These are phyloP conservation scores for Mycena epipterygia DNA, from an alignment of 768 basidiomycete genomes.

Conservation along the genomic window DNA sequence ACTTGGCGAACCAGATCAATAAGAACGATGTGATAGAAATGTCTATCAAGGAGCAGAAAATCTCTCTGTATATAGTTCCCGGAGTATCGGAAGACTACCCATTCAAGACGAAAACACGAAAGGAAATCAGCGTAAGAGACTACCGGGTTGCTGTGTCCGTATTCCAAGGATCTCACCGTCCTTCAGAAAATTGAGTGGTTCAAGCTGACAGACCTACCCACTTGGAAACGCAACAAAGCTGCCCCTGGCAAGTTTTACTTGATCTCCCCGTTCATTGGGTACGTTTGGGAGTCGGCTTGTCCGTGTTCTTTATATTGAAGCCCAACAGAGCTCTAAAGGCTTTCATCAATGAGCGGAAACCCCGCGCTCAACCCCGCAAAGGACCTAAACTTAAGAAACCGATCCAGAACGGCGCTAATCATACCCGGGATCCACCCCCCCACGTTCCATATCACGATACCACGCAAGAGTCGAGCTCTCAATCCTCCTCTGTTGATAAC, in stretches of 20 bases:
- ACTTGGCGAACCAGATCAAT: conserved; percentile 77
- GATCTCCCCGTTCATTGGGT: conserved; percentile 95
- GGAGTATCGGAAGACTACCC: conserved; percentile 89
- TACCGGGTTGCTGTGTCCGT: conserved; percentile 17
- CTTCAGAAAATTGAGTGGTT: conserved; percentile 97
- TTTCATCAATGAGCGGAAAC: conserved; percentile 76
- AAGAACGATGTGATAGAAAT: conserved; percentile 83
- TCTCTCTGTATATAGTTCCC: conserved; percentile 92
- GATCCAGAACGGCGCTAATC: conserved; percentile 36
- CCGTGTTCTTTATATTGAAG: conserved; percentile 24
- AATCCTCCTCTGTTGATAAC: conserved; percentile 72
- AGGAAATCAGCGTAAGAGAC: conserved; percentile 93
- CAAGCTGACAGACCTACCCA: conserved; percentile 87
- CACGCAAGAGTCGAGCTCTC: conserved; percentile 76
- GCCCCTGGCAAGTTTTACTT: conserved; percentile 90
- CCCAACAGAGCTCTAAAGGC: conserved; percentile 68
- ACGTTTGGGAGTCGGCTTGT: conserved; percentile 44
- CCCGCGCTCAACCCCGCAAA: conserved; percentile 60
- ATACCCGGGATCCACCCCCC: conserved; percentile 33
- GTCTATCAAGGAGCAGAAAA: conserved; percentile 90
- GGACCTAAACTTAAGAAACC: conserved; percentile 43
- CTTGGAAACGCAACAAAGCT: conserved; percentile 87
- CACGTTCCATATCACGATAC: conserved; percentile 48
- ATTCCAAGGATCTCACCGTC: conserved; percentile 32
- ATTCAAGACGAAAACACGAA: conserved; percentile 95